A percentile compares a stretch with the other conserved stretches of the same genome.
phyloP scores from a whole-genome alignment of 179 eudicot genomes.

The Nepenthes alata region DNA sequence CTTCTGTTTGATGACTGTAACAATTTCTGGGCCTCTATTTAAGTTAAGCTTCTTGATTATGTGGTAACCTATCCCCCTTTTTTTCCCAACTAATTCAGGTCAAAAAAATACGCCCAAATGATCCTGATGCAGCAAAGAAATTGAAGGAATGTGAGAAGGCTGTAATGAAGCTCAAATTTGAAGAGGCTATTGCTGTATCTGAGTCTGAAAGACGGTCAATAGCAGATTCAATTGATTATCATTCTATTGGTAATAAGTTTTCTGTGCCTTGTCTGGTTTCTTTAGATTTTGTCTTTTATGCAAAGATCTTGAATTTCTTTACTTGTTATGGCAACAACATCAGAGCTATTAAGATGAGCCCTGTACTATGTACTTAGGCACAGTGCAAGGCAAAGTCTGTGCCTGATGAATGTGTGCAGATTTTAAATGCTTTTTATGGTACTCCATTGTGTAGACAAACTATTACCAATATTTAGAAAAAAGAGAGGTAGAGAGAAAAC shows the following conservation, averaged over 20 bases:
- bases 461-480: no score
- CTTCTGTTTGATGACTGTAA: neutral
- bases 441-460: no score
- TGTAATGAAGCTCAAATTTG: constrained; percentile 86
- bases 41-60: constrained; percentile 1
- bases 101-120: constrained; percentile 81
- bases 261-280: neutral
- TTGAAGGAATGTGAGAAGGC: constrained; percentile 98
- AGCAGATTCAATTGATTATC: constrained; percentile 76
- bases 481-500: no score
- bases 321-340: neutral
- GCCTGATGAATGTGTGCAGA: no score
- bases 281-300: neutral
- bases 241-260: constrained; percentile 47
- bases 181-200: constrained; percentile 86
- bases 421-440: no score
- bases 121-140: constrained; percentile 90
- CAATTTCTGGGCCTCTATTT: neutral
- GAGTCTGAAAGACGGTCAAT: constrained; percentile 48
- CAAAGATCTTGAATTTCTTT: neutral
- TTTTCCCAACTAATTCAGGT: constrained; percentile 30
- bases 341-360: neutral
- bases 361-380: no score
- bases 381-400: no score
- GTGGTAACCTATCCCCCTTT: neutral